Evolutionary conservation across 2,329 filamentous ascomycete genomes (phyloP), one percentile per base, ranked within the genome.

Genomic region (Pseudocercospora eumusae): DNA sequence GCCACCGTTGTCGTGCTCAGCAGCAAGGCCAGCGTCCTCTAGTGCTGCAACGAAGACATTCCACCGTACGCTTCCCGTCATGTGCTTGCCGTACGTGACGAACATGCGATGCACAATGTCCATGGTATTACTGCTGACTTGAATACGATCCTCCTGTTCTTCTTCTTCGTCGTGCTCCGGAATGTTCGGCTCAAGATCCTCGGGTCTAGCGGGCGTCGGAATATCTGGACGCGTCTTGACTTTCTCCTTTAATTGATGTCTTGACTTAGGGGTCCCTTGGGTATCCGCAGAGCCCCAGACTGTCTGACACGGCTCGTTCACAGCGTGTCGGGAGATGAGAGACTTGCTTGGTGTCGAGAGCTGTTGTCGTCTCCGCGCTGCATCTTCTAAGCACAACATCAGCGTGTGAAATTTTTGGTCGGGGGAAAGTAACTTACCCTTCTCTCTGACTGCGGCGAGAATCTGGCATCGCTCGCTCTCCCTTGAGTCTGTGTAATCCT

Each of bases 81-180:
- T 44, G 8, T 56, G 47, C 27, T 59, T 59, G 21, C 60, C 60
- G 18, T 47, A 36, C 20, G 21, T 36, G 45, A 56, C 33, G 28
- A 62, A 62, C 56, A 59, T 62, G 10, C 49, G 33, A 13, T 33
- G n/a, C 18, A 58, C 21, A 27, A 62, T 54, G 49, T 58, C 49
- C 25, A 53, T 28, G 4, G 47, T 53, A 2, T 45, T 4, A 7
- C 45, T 13, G 15, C 23, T 23, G 33, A 58, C 47, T 23, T 27
- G 21, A 18, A 62, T 55, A 18, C 42, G 44, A n/a, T 45, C 28
- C 21, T 33, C 31, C n/a, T 55, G 8, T 18, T 15, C 31, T 13
- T 33, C 2, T 33, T 2, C 1, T 2, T 13, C 11, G 5, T 33
- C 31, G 11, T 33, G 13, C 31, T 33, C 31, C 10, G 10, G 10